Evolutionary conservation across 192 early-diverging fungal species (phyloP).

Genomic region (Oehlia diaphana): DNA sequence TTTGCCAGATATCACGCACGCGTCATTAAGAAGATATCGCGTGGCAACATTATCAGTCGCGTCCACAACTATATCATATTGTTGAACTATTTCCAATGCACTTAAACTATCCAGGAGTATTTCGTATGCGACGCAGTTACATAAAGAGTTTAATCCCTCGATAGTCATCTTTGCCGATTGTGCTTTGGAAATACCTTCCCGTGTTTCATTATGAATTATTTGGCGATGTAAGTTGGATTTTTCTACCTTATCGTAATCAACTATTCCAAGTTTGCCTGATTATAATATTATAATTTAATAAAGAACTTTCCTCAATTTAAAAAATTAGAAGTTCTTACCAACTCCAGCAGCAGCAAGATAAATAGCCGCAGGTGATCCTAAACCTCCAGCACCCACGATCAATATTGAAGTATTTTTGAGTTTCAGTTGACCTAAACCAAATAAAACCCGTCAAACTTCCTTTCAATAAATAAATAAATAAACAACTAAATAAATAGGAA

Average conservation of each 20-base stretch:
- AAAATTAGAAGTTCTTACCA: slow-evolving; percentile 40
- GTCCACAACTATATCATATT: slow-evolving; percentile 88
- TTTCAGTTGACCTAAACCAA: slow-evolving; percentile 66
- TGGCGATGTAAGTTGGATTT: slow-evolving; percentile 93
- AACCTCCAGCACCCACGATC: slow-evolving; percentile 92
- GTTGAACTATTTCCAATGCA: slow-evolving; percentile 68
- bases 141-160: slow-evolving; percentile 64
- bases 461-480: too few relatives aligned
- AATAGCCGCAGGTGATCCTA: slow-evolving; percentile 84
- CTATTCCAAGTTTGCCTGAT: slow-evolving; percentile 69
- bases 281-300: neutral
- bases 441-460: neutral
- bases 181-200: slow-evolving; percentile 70
- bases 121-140: slow-evolving; percentile 64
- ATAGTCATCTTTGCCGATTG: slow-evolving; percentile 68
- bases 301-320: neutral
- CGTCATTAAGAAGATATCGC: slow-evolving; percentile 93
- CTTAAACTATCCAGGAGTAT: slow-evolving; percentile 79
- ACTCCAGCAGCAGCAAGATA: slow-evolving; percentile 91
- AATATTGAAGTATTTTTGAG: slow-evolving; percentile 75
- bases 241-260: slow-evolving; percentile 92
- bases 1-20: slow-evolving; percentile 78
- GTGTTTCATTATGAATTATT: slow-evolving; percentile 82
- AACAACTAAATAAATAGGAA: neutral
- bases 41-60: slow-evolving; percentile 95